A percentile compares a stretch with the other conserved stretches of the same genome.
phyloP scores from a whole-genome alignment of 2,329 filamentous ascomycete species.

The Calonectria multiphialidica region DNA sequence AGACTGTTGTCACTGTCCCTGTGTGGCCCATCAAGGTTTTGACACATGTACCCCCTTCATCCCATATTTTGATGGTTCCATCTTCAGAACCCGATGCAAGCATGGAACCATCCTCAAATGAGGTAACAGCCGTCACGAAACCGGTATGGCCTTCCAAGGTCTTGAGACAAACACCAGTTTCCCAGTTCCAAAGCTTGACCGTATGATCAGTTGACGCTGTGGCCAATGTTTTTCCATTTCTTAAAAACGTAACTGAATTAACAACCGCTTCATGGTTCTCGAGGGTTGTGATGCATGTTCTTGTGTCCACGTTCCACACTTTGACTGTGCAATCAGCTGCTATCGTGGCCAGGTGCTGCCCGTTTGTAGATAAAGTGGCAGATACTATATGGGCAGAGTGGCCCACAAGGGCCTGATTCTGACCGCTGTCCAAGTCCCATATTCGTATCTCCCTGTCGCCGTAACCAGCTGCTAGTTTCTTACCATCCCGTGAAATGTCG shows the following conservation, averaged over 20 bases:
- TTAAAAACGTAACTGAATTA: neutral
- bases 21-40: neutral
- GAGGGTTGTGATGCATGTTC: neutral
- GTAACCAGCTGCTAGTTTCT: neutral
- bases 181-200: neutral
- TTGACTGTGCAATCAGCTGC: neutral
- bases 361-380: neutral
- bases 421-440: neutral
- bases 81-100: neutral
- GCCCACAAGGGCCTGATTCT: neutral
- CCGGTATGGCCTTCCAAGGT: too few relatives aligned
- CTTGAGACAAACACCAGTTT: neutral
- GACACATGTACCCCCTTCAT: neutral
- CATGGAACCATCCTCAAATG: too few relatives aligned
- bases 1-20: neutral
- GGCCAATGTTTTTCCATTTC: neutral
- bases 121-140: too few relatives aligned
- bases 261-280: neutral
- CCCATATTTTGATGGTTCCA: neutral
- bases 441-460: neutral
- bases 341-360: neutral
- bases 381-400: neutral
- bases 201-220: neutral
- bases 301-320: neutral
- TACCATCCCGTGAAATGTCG: neutral